Evolutionary conservation across 805 yeast genomes (phyloP).

Genomic region (Candida tibetensis): DNA sequence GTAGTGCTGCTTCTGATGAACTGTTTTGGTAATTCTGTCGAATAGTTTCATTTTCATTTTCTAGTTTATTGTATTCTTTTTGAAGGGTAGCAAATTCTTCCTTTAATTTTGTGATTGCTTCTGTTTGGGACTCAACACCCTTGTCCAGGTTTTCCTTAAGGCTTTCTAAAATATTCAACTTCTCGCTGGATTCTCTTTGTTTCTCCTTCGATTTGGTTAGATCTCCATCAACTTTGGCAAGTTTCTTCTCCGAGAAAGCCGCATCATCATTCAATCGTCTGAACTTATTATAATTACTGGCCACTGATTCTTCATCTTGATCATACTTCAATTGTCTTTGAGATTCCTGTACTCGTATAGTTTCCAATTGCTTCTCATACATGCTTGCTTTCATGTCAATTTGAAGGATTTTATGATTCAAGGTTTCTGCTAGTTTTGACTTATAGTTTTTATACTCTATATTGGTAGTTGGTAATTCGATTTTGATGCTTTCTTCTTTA

Average conservation of each 20-base stretch:
- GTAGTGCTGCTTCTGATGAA: slow-evolving; percentile 33
- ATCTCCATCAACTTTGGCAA: slow-evolving; percentile 32
- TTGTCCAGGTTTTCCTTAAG: slow-evolving; percentile 5
- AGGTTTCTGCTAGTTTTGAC: slow-evolving; percentile 25
- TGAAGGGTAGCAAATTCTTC: slow-evolving; percentile 25
- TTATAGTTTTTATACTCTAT: slow-evolving; percentile 29
- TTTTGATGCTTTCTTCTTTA: not conserved
- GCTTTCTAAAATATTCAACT: slow-evolving; percentile 7
- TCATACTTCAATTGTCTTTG: slow-evolving; percentile 32
- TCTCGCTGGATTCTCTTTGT: slow-evolving; percentile 12
- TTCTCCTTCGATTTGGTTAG: slow-evolving; percentile 17
- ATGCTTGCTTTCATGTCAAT: slow-evolving; percentile 14
- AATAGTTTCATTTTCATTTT: slow-evolving; percentile 26
- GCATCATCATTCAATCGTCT: slow-evolving; percentile 38
- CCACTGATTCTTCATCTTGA: slow-evolving; percentile 31
- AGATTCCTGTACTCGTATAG: slow-evolving; percentile 28
- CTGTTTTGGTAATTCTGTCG: slow-evolving; percentile 32
- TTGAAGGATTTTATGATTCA: slow-evolving; percentile 21
- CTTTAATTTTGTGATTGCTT: slow-evolving; percentile 19
- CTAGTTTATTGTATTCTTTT: slow-evolving; percentile 24
- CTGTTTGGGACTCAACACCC: slow-evolving; percentile 16
- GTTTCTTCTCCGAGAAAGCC: slow-evolving; percentile 28
- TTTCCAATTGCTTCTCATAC: not conserved
- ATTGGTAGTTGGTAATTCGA: not conserved
- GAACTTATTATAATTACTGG: slow-evolving; percentile 29